These are phyloP conservation scores for Fusarium sp. DNA, from an alignment of 2,329 filamentous ascomycete genomes.

Conservation along the genomic window DNA sequence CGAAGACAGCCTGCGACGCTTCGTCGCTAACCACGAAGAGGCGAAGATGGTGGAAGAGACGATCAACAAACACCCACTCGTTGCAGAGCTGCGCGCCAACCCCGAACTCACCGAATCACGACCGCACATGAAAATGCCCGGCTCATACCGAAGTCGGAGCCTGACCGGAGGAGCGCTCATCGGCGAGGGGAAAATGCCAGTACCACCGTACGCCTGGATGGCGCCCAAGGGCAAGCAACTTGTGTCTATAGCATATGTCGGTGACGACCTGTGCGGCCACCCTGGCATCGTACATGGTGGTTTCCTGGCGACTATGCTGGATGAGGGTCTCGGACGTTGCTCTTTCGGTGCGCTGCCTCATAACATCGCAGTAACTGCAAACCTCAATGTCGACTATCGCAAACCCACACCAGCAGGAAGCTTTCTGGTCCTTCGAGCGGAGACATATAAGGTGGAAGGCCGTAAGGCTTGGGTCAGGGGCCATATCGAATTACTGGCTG, in stretches of 20 bases:
- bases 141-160: constrained; percentile 75
- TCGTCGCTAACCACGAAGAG: constrained; percentile 66
- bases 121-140: constrained; percentile 88
- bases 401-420: constrained; percentile 80
- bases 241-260: constrained; percentile 81
- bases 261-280: constrained; percentile 85
- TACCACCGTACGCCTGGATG: constrained; percentile 83
- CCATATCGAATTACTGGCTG: constrained; percentile 80
- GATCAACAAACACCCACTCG: constrained; percentile 82
- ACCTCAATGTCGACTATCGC: constrained; percentile 84
- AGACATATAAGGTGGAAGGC: constrained; percentile 87
- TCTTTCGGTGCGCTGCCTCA: constrained; percentile 91
- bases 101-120: constrained; percentile 79
- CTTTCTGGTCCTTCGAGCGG: constrained; percentile 82
- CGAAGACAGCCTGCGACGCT: constrained; percentile 78
- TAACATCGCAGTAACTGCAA: constrained; percentile 87
- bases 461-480: constrained; percentile 96
- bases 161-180: constrained; percentile 84
- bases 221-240: constrained; percentile 76
- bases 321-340: constrained; percentile 88
- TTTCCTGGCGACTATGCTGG: constrained; percentile 88
- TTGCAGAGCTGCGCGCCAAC: constrained; percentile 73
- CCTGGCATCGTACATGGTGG: constrained; percentile 92
- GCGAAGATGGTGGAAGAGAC: constrained; percentile 73
- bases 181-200: constrained; percentile 79